Evolutionary conservation across 179 eudicot species (phyloP), one percentile per base, ranked within the genome.

Genomic region (Heliamphora pulchella): DNA sequence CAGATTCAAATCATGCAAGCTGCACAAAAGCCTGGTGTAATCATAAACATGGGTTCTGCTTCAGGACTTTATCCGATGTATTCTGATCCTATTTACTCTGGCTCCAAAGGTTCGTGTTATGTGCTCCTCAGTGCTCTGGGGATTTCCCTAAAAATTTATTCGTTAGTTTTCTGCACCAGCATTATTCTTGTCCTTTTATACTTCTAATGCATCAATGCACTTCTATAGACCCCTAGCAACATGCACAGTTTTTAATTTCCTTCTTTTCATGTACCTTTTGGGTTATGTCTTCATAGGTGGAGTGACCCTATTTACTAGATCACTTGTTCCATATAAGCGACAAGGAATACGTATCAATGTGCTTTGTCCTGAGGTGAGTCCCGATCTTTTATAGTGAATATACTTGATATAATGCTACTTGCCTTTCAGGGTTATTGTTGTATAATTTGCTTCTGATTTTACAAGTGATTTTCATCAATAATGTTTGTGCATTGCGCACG

Each of bases 361-460:
- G 51, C 92, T 96, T 74, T 96, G 99, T 83, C 99, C 99, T 76
- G 99, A 96, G 91, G 99, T 96, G 83, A 86, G 84, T 75, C 78
- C 54, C 63, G 77, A 78, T 71, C 59, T 39, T 81, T 74, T n/a
- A 46, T 18, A 62, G 59, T 50, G 41, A 5, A 61, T 63, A 57
- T 47, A 53, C 66, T 43, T 43, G 10, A 76, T 44, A 59, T 43
- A 13, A 46, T 2, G 15, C 31, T 31, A n/a, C 47, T 80, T 31
- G 9, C 41, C 58, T 62, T 78, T 39, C 41, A 3, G 6, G 5
- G 8, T 54, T 71, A 13, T 80, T 3, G 4, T 71, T 71, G 15
- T 46, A 66, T 14, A 31, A 51, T 20, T 53, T 73, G 20, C 77
- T 7, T 74, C 47, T 39, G 13, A 74, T 54, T 54, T 43, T 58